Conservation (phyloP, 495 filamentous ascomycete species). For the Chaetomium fimeti region DNA sequence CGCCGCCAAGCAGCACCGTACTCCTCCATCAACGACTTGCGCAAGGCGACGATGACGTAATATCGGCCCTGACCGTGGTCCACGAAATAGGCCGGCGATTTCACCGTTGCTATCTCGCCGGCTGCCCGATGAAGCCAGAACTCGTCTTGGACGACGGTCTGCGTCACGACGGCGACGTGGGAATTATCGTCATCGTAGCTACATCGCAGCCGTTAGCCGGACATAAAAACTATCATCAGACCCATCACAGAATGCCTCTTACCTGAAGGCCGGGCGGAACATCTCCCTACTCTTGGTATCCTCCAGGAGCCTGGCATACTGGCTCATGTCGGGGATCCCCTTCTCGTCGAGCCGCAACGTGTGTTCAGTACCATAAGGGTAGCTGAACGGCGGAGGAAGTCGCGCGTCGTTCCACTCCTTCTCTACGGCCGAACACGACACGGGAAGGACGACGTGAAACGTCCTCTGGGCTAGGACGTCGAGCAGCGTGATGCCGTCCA, state of each 20-base stretch:
- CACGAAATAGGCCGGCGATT: not conserved
- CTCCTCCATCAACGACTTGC: no score
- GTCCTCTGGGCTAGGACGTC: not conserved
- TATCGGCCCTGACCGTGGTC: not conserved
- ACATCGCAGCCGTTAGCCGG: not conserved
- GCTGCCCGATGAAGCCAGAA: not conserved
- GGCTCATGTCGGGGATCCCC: not conserved
- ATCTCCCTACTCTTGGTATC: not conserved
- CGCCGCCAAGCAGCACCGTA: no score
- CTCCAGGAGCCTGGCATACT: not conserved
- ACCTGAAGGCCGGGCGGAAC: not conserved
- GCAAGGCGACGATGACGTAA: not conserved
- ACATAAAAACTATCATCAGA: no score
- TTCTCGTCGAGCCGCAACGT: not conserved
- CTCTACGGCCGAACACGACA: not conserved
- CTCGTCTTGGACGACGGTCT: not conserved
- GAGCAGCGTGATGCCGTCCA: not conserved
- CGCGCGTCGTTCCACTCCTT: not conserved
- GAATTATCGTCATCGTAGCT: not conserved
- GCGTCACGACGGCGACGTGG: not conserved
- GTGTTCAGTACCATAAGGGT: not conserved
- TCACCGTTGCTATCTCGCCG: not conserved
- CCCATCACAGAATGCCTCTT: not conserved
- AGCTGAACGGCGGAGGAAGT: not conserved
- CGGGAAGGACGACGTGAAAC: not conserved